Base-by-base conservation (phyloP, 352 stramenopile genomes). In the Globisporangium cederbergense region DNA sequence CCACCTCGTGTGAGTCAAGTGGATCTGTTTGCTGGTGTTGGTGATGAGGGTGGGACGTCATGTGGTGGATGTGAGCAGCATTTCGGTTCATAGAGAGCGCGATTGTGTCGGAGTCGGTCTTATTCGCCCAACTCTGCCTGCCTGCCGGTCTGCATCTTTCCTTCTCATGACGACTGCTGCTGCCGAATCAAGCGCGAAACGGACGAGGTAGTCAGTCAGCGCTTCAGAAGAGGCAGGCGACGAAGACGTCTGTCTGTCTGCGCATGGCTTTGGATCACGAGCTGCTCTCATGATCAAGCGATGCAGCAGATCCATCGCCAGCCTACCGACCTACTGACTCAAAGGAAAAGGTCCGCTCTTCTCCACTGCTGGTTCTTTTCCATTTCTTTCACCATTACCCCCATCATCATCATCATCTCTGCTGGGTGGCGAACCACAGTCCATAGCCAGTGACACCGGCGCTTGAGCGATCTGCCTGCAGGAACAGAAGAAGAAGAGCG, bases 151-250 rank as follows among this genome's bases (percentile, higher is more conserved):
- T n/a, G 42, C 13, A 47, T 0, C 7, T 11, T 11, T 46, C 14
- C 40, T 46, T 46, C 3, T 13, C 49, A 8, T n/a, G 49, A 9
- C 14, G 36, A 14, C 36, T 42, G 36, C 36, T 42, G 46, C 22
- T n/a, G 11, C 20, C 36, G 49, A 4, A n/a, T 32, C 22, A 49
- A 60, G 34, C 8, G 18, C 54, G 20, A 25, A 62, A 51, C 43
- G 42, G 34, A 45, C 18, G 16, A 52, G 40, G 16, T 22, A 62
- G 57, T 62, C 57, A 62, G 57, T 62, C 57, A 62, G 57, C 28
- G 5, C 55, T 50, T 54, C 57, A 62, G 57, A 62, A 62, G 42
- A 10, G 57, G 25, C 57, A 62, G 50, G 32, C 10, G 36, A 28
- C 25, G 25, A 28, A 28, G 25, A 28, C 25, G 25, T 28, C 25